Base-by-base conservation (phyloP, 2,329 filamentous ascomycete species). In the Emergomyces orientalis region DNA sequence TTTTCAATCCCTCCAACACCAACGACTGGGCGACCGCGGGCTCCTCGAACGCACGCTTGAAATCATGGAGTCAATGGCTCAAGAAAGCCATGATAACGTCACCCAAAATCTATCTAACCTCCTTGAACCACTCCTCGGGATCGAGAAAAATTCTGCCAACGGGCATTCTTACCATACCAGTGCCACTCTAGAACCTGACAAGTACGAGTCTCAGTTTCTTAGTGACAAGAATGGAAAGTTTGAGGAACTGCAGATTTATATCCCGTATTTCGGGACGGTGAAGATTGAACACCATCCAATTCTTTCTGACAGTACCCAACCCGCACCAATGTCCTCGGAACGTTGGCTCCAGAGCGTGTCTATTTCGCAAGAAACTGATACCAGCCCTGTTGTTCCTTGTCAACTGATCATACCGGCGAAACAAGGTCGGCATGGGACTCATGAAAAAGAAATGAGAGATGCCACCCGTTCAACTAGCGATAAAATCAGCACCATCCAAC, bases 191-290 rank as follows among this genome's bases (percentile, higher is more conserved):
- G 62, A 61, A 6, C 30, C 17, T 17, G 17, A 37, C 6, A 66
- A 68, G 17, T 62, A 30, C 13, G 61, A 55, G 9, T 5, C 39
- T 32, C 30, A 30, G 3, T 19, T 17, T 25, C n/a, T 5, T 43
- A 17, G 37, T 27, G 25, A n/a, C 13, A 6, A 3, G 9, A 14
- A 22, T 41, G 39, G 14, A 6, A 34, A 27, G 17, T n/a, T 30
- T 32, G 27, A 60, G 11, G 32, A n/a, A 17, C 63, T 80, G 2
- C 66, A 67, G 22, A 75, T 82, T 14, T 69, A 73, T 14, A 75
- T 81, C 22, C 80, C 80, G 0, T 77, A 78, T 49, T 71, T 79
- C 27, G 78, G 79, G 0, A 73, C 69, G 1, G 70, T 81, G 19
- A 71, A 69, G 34, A 75, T 80, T 34, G 68, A 47, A 27, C 37